A percentile compares a stretch with the other conserved stretches of the same genome.
Evolutionary conservation across 164 flowering plant genomes (phyloP).

Genomic region (Stephania cephalantha): DNA sequence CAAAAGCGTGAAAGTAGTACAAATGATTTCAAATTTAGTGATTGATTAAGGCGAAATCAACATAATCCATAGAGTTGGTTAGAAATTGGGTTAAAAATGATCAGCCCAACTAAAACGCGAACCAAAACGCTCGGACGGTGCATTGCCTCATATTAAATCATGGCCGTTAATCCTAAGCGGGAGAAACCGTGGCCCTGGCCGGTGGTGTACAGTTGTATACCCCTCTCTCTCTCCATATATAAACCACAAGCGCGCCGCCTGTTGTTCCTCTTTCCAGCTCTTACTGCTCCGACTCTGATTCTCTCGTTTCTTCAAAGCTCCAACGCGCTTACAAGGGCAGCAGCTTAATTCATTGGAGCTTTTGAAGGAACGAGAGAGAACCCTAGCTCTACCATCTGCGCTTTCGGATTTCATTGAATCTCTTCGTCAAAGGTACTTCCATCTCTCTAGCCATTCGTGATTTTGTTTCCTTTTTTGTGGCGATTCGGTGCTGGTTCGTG

Average conservation of each 20-base stretch:
- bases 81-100: too few species aligned
- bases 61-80: too few species aligned
- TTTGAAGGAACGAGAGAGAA: slow-evolving; percentile 8
- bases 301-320: slow-evolving; percentile 12
- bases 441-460: neutral
- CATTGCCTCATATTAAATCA: neutral
- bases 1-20: too few species aligned
- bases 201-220: too few species aligned
- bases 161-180: slow-evolving; percentile 5
- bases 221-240: too few species aligned
- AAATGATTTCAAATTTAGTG: too few species aligned
- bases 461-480: too few species aligned
- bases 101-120: neutral
- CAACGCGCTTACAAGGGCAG: neutral
- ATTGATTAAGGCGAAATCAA: too few species aligned
- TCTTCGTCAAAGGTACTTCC: neutral
- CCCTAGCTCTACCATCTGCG: neutral
- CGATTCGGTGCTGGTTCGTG: too few species aligned
- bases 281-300: neutral
- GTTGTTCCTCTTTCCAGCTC: neutral
- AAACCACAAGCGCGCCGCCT: neutral
- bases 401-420: neutral
- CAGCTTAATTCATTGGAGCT: neutral
- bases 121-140: neutral
- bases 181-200: neutral